Evolutionary conservation across 2,329 filamentous ascomycete genomes (phyloP).

Genomic region (Arthrobotrys pseudoclavata): DNA sequence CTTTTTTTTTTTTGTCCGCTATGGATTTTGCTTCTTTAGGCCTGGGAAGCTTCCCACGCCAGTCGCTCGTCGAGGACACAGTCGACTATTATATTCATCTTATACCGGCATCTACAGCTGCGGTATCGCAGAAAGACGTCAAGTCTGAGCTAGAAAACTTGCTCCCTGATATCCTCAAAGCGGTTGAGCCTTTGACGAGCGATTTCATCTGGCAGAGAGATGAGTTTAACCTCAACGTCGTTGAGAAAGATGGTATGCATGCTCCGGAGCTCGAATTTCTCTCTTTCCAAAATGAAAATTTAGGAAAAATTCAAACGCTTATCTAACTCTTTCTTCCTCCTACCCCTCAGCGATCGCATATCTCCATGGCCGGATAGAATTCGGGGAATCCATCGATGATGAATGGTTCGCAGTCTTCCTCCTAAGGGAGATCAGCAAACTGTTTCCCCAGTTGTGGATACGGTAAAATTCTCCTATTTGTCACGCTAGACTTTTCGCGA

Average conservation of each 20-base stretch:
- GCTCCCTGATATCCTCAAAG: constrained; percentile 45
- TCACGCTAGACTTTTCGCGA: constrained; percentile 5
- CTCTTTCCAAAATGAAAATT: not conserved
- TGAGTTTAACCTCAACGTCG: constrained; percentile 77
- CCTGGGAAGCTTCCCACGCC: constrained; percentile 51
- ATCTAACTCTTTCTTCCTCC: constrained; percentile 5
- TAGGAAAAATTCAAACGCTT: not conserved
- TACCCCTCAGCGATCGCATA: constrained; percentile 69
- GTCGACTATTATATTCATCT: constrained; percentile 56
- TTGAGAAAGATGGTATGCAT: constrained; percentile 70
- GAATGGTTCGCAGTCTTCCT: constrained; percentile 97
- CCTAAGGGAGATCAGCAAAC: constrained; percentile 81
- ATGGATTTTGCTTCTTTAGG: constrained; percentile 57
- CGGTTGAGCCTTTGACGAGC: constrained; percentile 54
- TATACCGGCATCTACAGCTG: constrained; percentile 10
- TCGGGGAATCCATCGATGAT: constrained; percentile 94
- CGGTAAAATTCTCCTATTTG: constrained; percentile 56
- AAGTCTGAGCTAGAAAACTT: constrained; percentile 39
- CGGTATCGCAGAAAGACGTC: constrained; percentile 30
- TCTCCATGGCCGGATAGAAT: constrained; percentile 83
- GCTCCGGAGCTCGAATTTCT: not conserved
- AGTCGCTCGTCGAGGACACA: constrained; percentile 56
- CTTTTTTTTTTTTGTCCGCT: not conserved
- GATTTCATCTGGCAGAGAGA: constrained; percentile 88
- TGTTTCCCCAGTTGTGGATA: constrained; percentile 82